Conservation (phyloP, 768 basidiomycete genomes). For the Paxillus ammoniavirescens region DNA sequence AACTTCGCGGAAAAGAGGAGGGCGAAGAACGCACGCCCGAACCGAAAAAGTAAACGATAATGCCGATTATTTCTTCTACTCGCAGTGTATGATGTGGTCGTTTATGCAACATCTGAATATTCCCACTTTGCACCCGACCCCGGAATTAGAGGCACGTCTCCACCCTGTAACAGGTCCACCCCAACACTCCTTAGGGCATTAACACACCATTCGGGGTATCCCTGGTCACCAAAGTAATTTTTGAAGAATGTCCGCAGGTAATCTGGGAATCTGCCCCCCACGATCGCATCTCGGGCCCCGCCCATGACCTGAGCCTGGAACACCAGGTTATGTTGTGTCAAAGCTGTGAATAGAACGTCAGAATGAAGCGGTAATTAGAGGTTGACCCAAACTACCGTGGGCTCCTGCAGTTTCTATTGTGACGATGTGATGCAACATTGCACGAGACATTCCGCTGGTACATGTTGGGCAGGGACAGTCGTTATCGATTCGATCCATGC, state of each 20-base stretch:
- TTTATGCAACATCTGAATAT: conserved; percentile 48
- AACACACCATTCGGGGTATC: conserved; percentile 87
- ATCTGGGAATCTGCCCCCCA: conserved; percentile 72
- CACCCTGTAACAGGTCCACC: conserved; percentile 71
- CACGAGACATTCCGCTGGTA: conserved; percentile 59
- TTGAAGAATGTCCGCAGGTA: conserved; percentile 78
- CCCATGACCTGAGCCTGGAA: conserved; percentile 91
- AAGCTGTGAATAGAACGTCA: conserved; percentile 42
- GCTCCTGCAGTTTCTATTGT: conserved; percentile 85
- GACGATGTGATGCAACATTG: conserved; percentile 71
- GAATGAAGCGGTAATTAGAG: conserved; percentile 18
- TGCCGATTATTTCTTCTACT: conserved; percentile 6
- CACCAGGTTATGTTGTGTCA: conserved; percentile 80
- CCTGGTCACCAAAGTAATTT: conserved; percentile 70
- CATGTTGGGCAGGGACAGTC: conserved; percentile 89
- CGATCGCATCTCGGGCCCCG: conserved; percentile 76
- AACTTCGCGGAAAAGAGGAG: conserved; percentile 61
- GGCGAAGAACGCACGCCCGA: conserved; percentile 81
- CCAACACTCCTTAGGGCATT: conserved; percentile 81
- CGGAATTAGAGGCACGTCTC: conserved; percentile 46
- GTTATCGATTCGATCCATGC: conserved; percentile 71
- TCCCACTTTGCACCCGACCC: conserved; percentile 82
- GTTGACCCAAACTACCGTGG: conserved; percentile 53
- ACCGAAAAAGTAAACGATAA: conserved; percentile 33
- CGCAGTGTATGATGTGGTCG: background rate